phyloP scores from a whole-genome alignment of 495 filamentous ascomycete genomes.

The Xylaria acuta region DNA sequence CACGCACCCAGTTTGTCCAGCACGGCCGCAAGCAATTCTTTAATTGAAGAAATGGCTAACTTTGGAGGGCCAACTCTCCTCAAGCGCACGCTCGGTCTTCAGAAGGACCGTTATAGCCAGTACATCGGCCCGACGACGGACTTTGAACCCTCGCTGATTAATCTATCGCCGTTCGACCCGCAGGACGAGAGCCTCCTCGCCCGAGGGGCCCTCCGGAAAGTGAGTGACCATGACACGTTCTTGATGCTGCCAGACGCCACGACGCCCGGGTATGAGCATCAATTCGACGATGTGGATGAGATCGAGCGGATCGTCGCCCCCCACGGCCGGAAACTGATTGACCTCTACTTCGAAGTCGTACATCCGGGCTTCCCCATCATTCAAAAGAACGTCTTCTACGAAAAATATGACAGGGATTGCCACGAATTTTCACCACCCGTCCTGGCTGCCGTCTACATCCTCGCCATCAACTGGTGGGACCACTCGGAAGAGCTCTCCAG shows the following conservation, averaged over 20 bases:
- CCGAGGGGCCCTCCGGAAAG: conserved; percentile 74
- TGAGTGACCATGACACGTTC: conserved; percentile 84
- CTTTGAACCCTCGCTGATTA: conserved; percentile 75
- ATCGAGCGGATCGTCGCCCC: conserved; percentile 85
- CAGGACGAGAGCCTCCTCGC: conserved; percentile 73
- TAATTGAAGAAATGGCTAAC: conserved; percentile 67
- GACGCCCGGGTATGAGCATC: conserved; percentile 66
- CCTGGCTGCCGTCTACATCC: conserved; percentile 86
- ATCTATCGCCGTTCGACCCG: conserved; percentile 72
- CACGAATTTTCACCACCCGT: conserved; percentile 82
- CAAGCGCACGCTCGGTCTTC: conserved; percentile 69
- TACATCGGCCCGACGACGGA: conserved; percentile 74
- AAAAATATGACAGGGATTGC: conserved; percentile 79
- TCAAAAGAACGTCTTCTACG: conserved; percentile 84
- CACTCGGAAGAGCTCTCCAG: conserved; percentile 70
- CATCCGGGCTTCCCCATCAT: conserved; percentile 92
- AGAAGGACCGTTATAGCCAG: conserved; percentile 66
- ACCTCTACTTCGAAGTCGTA: conserved; percentile 85
- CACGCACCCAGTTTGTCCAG: conserved; percentile 61
- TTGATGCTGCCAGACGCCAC: conserved; percentile 73
- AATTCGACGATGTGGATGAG: conserved; percentile 71
- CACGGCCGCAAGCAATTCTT: conserved; percentile 58
- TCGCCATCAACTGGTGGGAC: conserved; percentile 90
- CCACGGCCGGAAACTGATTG: conserved; percentile 79
- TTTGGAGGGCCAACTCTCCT: conserved; percentile 65